Conservation (phyloP, 1,284 basidiomycete species). For the Hymenochaete sp. region DNA sequence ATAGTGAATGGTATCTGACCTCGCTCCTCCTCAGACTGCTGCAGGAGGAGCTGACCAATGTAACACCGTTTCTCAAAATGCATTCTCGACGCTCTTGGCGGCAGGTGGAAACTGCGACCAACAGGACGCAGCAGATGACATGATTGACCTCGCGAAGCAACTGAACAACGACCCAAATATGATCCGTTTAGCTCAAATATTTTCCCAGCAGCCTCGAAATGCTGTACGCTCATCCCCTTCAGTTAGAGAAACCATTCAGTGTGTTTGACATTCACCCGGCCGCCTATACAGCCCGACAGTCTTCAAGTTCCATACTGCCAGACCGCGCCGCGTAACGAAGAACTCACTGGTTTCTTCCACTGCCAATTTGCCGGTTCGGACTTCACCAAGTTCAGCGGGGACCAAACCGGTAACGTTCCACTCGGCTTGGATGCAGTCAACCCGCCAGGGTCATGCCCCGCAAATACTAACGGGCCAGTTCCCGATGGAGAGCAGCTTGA, state of each 20-base stretch:
- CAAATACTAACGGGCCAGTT: conserved; percentile 31
- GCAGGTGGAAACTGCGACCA: conserved; percentile 25
- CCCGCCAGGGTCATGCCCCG: conserved; percentile 35
- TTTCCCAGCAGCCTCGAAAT: conserved; percentile 51
- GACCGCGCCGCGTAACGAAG: conserved; percentile 31
- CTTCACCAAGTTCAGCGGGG: conserved; percentile 28
- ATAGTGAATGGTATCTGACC: background rate
- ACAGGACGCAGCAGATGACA: conserved; percentile 27
- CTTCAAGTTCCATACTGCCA: conserved; percentile 34
- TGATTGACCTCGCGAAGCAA: conserved; percentile 27
- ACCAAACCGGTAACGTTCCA: conserved; percentile 30
- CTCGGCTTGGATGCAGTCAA: conserved; percentile 29
- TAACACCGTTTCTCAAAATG: conserved; percentile 21
- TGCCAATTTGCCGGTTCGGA: conserved; percentile 33
- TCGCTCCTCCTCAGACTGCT: too few relatives aligned
- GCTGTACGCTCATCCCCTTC: conserved; percentile 24
- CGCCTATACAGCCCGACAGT: conserved; percentile 27
- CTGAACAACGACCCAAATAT: conserved; percentile 26
- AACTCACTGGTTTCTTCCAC: conserved; percentile 36
- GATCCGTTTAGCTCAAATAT: conserved; percentile 29
- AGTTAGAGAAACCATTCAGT: background rate
- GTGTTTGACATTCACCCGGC: background rate
- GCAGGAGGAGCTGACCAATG: conserved; percentile 21
- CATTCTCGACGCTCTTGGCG: conserved; percentile 23
- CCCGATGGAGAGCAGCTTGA: conserved; percentile 22